phyloP scores from a whole-genome alignment of 2,329 filamentous ascomycete species.

The Rachicladosporium sp. region DNA sequence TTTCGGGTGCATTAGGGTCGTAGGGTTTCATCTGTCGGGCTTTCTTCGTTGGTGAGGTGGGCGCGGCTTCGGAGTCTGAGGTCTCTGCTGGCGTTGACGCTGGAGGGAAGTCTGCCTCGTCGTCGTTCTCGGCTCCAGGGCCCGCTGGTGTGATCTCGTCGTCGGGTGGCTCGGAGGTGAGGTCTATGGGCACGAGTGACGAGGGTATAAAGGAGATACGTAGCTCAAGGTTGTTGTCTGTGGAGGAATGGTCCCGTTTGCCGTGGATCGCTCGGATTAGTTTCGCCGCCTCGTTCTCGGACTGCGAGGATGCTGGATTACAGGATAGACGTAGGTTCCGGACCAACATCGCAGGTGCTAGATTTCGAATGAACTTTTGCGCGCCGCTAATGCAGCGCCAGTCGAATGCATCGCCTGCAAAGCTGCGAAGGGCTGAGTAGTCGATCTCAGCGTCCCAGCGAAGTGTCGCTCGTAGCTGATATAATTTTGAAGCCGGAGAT shows the following conservation, averaged over 20 bases:
- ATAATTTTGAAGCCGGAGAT: constrained; percentile 48
- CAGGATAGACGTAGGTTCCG: constrained; percentile 38
- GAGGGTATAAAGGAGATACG: constrained; percentile 67
- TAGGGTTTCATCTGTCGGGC: constrained; percentile 37
- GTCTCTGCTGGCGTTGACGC: constrained; percentile 9
- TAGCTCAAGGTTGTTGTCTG: constrained; percentile 64
- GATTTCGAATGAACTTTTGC: constrained; percentile 67
- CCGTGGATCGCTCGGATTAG: constrained; percentile 57
- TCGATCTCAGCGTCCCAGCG: constrained; percentile 55
- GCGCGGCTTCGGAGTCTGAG: constrained; percentile 19
- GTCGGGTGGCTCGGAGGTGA: constrained; percentile 63
- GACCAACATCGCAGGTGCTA: constrained; percentile 64
- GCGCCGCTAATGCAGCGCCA: constrained; percentile 72
- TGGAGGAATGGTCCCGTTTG: constrained; percentile 57
- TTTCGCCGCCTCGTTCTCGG: constrained; percentile 34
- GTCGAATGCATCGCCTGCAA: constrained; percentile 68
- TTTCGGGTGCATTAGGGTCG: constrained; percentile 53
- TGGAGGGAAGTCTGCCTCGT: constrained; percentile 20
- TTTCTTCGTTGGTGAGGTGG: constrained; percentile 24
- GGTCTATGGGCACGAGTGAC: constrained; percentile 66
- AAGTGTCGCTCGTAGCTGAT: constrained; percentile 41
- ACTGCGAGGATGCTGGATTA: constrained; percentile 17
- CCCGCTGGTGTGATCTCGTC: constrained; percentile 27
- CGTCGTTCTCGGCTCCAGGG: constrained; percentile 20
- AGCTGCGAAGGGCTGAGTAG: constrained; percentile 54